These are phyloP conservation scores for Zymoseptoria ardabiliae DNA, from an alignment of 2,329 filamentous ascomycete genomes.

Conservation along the genomic window DNA sequence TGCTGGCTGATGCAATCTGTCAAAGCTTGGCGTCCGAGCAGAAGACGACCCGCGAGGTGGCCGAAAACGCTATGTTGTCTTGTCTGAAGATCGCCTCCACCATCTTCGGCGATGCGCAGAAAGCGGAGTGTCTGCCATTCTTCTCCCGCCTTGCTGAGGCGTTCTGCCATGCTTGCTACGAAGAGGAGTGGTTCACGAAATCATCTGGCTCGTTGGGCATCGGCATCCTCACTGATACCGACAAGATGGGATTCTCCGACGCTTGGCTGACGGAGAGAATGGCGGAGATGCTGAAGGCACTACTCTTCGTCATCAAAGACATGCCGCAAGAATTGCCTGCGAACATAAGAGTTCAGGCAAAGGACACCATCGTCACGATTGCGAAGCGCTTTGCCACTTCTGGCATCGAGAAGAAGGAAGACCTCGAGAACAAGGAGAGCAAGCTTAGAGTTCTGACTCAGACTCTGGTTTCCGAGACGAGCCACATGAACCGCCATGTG, in stretches of 20 bases:
- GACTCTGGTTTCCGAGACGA: conserved; percentile 78
- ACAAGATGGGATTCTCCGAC: conserved; percentile 75
- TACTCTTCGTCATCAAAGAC: conserved; percentile 97
- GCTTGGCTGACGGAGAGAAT: conserved; percentile 76
- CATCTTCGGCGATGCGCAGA: conserved; percentile 65
- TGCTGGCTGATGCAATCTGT: conserved; percentile 81
- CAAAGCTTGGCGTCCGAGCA: conserved; percentile 86
- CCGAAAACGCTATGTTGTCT: conserved; percentile 67
- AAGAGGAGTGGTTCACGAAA: conserved; percentile 98
- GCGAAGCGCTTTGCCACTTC: conserved; percentile 73
- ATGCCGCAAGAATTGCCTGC: conserved; percentile 92
- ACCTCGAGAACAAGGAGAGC: conserved; percentile 59
- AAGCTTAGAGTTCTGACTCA: conserved; percentile 71
- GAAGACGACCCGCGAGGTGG: conserved; percentile 69
- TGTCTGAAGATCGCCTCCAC: conserved; percentile 68
- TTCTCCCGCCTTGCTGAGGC: conserved; percentile 75
- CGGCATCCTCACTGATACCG: conserved; percentile 75
- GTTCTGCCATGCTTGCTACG: conserved; percentile 92
- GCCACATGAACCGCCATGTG: conserved; percentile 93
- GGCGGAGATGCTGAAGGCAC: conserved; percentile 78
- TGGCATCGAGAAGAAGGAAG: conserved; percentile 64
- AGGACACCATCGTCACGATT: conserved; percentile 66
- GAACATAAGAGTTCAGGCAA: conserved; percentile 74
- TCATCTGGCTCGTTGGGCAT: conserved; percentile 88
- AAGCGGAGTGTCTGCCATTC: conserved; percentile 70